Evolutionary conservation across 1,139 yeast genomes (phyloP), one percentile per base, ranked within the genome.

Genomic region (Candida frijolesensis): DNA sequence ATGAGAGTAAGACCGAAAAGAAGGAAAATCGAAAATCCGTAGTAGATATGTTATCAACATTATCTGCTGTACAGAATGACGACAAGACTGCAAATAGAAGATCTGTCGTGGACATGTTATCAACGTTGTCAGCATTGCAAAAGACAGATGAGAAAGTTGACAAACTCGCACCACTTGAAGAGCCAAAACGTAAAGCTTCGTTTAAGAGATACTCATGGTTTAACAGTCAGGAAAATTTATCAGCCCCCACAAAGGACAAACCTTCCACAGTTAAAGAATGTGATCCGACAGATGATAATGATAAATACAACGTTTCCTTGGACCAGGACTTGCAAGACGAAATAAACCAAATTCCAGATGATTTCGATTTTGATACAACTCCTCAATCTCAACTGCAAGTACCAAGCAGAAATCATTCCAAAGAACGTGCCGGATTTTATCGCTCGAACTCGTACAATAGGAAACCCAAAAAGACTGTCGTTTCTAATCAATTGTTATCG

Each of bases 281-380:
- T 22, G 53, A 51, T 32, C 53, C 51, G 7, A 51, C 53, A 10
- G 53, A 51, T 40, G 53, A 44, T 15, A 44, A 42, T 32, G 46
- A 44, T 5, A 34, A 37, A 51, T 50, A 42, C 53, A 59, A n/a
- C 45, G 51, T 53, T 44, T 61, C 62, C 1, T 54, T 70, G 37
- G 78, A 75, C 49, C 68, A 71, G 41, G 79, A 74, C 39, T 53
- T 70, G 4, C 55, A 82, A 6, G 87, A 82, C 58, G 87, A 82
- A 62, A 72, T 80, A 25, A 82, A 84, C 57, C 75, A 67, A 44
- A 65, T 83, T 2, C 87, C 88, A 0, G 87, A 81, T 59, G 88
- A 83, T 57, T 83, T 66, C 58, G 84, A 82, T 47, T 82, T 80
- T 58, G 78, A 76, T 10, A 10, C 22, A 25, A 38, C 22, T 3